phyloP scores from a whole-genome alignment of 495 filamentous ascomycete species.

The Niebla homalea region DNA sequence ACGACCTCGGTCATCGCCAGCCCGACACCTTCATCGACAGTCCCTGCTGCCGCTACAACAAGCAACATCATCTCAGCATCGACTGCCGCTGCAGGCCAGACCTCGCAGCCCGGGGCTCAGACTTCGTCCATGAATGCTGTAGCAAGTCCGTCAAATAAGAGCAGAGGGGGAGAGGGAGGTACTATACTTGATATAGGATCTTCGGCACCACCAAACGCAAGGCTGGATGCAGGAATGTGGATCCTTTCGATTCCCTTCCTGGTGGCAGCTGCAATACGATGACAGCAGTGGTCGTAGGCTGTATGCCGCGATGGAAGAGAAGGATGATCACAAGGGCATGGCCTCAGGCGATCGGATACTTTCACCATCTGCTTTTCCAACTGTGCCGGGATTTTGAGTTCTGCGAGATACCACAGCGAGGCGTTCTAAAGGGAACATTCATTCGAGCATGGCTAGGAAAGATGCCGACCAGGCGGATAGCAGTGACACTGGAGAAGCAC shows the following conservation, averaged over 20 bases:
- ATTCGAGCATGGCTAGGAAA: too few species aligned
- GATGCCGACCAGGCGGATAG: too few species aligned
- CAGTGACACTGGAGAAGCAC: too few species aligned
- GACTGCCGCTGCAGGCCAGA: neutral
- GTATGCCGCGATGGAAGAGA: too few species aligned
- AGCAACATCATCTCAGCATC: neutral
- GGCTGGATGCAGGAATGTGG: neutral
- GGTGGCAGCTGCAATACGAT: neutral
- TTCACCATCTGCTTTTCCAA: too few species aligned
- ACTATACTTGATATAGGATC: conserved; percentile 12
- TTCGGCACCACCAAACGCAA: conserved; percentile 4
- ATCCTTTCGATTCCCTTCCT: neutral
- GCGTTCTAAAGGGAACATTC: too few species aligned
- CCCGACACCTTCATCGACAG: neutral
- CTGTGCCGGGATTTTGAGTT: too few species aligned
- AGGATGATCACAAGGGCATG: too few species aligned
- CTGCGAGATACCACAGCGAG: too few species aligned
- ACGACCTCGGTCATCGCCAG: neutral
- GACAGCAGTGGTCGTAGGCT: neutral
- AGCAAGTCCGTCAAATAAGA: neutral
- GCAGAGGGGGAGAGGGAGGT: conserved; percentile 5
- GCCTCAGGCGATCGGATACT: too few species aligned
- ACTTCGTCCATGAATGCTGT: neutral
- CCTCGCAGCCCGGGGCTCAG: neutral
- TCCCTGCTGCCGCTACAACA: neutral